phyloP scores from a whole-genome alignment of 495 filamentous ascomycete species.

The Coniosporium apollinis region DNA sequence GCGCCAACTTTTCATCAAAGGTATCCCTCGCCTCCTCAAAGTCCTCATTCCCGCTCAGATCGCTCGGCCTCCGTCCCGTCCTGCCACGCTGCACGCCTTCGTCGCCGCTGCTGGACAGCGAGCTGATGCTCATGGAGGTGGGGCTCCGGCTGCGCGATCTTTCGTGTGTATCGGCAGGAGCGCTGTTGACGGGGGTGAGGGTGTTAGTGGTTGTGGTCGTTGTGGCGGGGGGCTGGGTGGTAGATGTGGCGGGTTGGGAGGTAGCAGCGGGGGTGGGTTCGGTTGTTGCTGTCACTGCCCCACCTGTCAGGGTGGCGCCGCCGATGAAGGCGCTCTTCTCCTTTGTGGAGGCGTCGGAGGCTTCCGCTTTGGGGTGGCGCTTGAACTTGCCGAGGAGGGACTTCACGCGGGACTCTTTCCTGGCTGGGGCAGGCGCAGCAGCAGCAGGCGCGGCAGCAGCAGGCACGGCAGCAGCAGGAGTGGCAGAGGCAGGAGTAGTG shows the following conservation, averaged over 20 bases:
- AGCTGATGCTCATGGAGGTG: not conserved
- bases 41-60: conserved; percentile 3
- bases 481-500: no score
- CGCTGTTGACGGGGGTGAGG: conserved; percentile 1
- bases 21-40: conserved; percentile 17
- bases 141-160: not conserved
- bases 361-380: no score
- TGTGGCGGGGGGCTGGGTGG: not conserved
- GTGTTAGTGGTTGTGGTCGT: not conserved
- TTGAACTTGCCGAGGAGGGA: no score
- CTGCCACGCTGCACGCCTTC: not conserved
- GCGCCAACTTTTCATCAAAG: conserved; percentile 14
- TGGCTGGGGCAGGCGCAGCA: no score
- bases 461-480: no score
- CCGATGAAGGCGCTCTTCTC: not conserved
- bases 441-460: no score
- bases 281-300: not conserved
- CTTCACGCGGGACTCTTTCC: no score
- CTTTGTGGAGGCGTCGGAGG: no score
- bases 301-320: not conserved
- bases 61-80: not conserved
- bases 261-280: not conserved
- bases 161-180: not conserved
- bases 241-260: conserved; percentile 1
- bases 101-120: not conserved